A percentile compares a stretch with the other conserved stretches of the same genome.
Evolutionary conservation across 129 eudicot genomes (phyloP).

Genomic region (Deinandra increscens): DNA sequence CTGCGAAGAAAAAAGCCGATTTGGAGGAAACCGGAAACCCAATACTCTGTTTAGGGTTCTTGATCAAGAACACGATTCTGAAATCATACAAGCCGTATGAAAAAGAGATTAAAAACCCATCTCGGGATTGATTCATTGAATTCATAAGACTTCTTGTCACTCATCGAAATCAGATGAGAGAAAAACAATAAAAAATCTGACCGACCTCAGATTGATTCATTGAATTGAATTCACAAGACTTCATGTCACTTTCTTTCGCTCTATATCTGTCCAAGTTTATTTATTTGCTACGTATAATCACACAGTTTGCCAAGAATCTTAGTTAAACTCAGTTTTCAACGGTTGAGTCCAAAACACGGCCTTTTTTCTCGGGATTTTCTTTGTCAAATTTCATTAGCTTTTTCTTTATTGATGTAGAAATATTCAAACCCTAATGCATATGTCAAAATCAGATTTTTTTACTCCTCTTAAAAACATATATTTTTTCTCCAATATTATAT

Average conservation of each 20-base stretch:
- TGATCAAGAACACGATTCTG: conserved; percentile 21
- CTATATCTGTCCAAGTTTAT: neutral
- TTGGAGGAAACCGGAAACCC: too few relatives aligned
- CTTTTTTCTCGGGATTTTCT: conserved; percentile 28
- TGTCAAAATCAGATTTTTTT: too few relatives aligned
- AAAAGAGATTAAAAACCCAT: conserved; percentile 20
- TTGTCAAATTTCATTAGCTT: neutral
- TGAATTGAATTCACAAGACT: conserved; percentile 17
- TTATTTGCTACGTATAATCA: neutral
- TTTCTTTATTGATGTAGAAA: too few relatives aligned
- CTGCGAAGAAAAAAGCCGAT: neutral
- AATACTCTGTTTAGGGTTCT: conserved; percentile 20
- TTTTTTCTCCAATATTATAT: too few relatives aligned
- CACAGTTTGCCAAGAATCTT: conserved; percentile 24
- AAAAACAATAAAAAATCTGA: conserved; percentile 11
- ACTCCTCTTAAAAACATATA: too few relatives aligned
- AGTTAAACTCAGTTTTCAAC: conserved; percentile 18
- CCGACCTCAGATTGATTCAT: conserved; percentile 26
- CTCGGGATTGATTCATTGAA: too few relatives aligned
- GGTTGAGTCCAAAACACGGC: conserved; percentile 34
- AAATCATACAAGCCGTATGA: neutral
- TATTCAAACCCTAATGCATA: too few relatives aligned
- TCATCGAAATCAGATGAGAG: neutral
- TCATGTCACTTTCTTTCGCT: conserved; percentile 10
- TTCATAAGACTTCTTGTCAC: too few relatives aligned